Conservation (phyloP, 768 basidiomycete genomes). For the Kwoniella dejecticola region DNA sequence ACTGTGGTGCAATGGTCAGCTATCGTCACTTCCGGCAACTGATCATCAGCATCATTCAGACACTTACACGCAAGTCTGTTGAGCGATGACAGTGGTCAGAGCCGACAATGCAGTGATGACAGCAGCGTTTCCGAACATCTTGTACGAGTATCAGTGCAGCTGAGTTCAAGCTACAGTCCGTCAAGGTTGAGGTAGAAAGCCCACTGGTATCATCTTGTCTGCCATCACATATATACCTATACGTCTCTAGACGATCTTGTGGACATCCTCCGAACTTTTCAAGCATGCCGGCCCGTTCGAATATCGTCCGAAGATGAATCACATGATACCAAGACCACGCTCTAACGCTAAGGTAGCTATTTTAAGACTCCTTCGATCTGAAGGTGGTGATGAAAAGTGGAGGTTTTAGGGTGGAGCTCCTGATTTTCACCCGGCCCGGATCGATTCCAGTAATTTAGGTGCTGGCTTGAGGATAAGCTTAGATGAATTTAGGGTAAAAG, state of each 20-base stretch:
- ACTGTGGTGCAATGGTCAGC: no score
- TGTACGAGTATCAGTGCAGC: background rate
- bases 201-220: no score
- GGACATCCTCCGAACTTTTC: no score
- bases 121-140: background rate
- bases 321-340: background rate
- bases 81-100: background rate
- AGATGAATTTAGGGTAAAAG: background rate
- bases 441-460: background rate
- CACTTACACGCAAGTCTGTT: conserved; percentile 3
- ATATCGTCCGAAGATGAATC: background rate
- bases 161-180: no score
- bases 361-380: background rate
- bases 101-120: background rate
- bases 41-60: background rate
- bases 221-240: no score
- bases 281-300: background rate
- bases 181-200: no score
- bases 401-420: background rate
- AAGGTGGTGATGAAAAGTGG: background rate
- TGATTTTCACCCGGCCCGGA: background rate
- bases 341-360: background rate
- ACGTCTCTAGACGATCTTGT: no score
- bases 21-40: no score
- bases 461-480: background rate